Conservation (phyloP, 257 asterid species). For the Solanum pinnatisectum region DNA sequence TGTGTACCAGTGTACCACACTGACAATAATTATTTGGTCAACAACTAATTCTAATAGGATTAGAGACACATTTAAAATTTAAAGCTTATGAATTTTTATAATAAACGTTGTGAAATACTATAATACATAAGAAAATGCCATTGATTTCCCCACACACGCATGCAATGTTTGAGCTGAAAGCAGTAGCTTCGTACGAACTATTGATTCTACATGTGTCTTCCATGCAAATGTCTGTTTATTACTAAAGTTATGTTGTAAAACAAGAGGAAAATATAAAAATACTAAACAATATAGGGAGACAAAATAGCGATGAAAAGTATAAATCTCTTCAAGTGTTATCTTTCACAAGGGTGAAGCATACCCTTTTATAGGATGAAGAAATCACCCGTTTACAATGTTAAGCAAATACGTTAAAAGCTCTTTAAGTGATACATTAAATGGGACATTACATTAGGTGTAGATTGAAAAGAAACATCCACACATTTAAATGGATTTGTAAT, state of each 20-base stretch:
- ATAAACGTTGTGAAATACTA: background rate
- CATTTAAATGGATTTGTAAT: no score
- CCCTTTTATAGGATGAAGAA: no score
- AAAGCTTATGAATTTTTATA: background rate
- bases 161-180: background rate
- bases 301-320: no score
- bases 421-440: no score
- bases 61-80: background rate
- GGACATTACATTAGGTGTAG: no score
- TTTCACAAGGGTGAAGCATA: no score
- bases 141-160: background rate
- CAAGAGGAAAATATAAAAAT: no score
- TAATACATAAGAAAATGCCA: background rate
- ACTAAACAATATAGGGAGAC: no score
- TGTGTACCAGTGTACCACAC: background rate
- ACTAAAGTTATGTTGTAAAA: background rate
- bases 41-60: background rate
- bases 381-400: no score
- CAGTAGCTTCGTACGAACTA: background rate
- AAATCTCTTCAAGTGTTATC: no score
- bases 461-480: no score
- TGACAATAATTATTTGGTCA: background rate
- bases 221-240: background rate
- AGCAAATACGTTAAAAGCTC: no score
- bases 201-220: background rate